phyloP scores from a whole-genome alignment of 1,284 basidiomycete genomes.

The Lentinus polychrous region DNA sequence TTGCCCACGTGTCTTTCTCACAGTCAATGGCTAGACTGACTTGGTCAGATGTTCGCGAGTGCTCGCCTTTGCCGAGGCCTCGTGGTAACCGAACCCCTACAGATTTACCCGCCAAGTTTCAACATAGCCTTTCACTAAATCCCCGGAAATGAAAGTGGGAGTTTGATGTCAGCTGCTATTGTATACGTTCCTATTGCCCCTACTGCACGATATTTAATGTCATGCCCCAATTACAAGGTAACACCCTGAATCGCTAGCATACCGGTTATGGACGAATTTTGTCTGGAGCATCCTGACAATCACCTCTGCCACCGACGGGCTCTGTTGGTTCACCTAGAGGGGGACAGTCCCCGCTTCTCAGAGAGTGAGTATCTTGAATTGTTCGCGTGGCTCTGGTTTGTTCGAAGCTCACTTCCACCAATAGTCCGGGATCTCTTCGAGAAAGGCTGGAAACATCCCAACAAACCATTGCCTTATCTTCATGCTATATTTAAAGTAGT shows the following conservation, averaged over 20 bases:
- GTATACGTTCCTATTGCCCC: too few species aligned
- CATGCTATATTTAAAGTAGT: constrained; percentile 47
- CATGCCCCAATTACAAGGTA: neutral
- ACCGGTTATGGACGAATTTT: constrained; percentile 10
- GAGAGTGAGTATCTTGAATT: constrained; percentile 6
- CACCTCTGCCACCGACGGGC: constrained; percentile 3
- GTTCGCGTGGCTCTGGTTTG: neutral
- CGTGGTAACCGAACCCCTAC: too few species aligned
- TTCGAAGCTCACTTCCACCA: neutral
- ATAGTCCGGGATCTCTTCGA: constrained; percentile 45
- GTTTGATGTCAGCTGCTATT: too few species aligned
- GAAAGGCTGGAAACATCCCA: constrained; percentile 50
- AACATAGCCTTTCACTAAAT: too few species aligned
- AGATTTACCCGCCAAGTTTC: too few species aligned
- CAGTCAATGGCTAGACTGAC: too few species aligned
- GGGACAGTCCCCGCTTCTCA: constrained; percentile 3
- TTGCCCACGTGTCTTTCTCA: too few species aligned
- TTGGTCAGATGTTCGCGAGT: too few species aligned
- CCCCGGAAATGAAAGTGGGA: too few species aligned
- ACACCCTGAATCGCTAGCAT: neutral
- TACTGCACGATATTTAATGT: too few species aligned
- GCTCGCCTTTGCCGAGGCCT: too few species aligned
- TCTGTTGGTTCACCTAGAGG: constrained; percentile 7
- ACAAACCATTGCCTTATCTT: constrained; percentile 44
- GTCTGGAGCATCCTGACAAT: constrained; percentile 10